Evolutionary conservation across 257 asterid species (phyloP).

Genomic region (Nicotiana tomentosiformis): DNA sequence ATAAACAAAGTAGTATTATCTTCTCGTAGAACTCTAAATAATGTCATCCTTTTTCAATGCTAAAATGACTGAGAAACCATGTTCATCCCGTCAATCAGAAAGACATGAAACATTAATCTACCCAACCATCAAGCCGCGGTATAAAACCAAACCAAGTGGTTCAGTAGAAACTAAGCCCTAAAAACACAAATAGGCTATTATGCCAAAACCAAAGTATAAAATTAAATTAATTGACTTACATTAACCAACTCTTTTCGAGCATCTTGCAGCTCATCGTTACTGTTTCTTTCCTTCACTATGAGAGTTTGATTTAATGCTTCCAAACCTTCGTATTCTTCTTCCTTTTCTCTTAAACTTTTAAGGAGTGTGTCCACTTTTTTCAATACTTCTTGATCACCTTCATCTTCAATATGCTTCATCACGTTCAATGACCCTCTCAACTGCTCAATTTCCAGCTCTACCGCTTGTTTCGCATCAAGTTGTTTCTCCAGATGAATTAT

Average conservation of each 20-base stretch:
- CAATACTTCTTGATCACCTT: constrained; percentile 57
- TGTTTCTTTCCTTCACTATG: constrained; percentile 57
- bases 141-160: background rate
- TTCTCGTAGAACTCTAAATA: background rate
- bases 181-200: background rate
- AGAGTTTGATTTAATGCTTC: constrained; percentile 49
- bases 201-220: background rate
- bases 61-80: background rate
- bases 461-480: constrained; percentile 62
- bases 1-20: background rate
- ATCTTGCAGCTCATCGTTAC: constrained; percentile 77
- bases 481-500: constrained; percentile 54
- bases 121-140: background rate
- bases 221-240: constrained; percentile 31
- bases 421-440: constrained; percentile 55
- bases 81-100: background rate
- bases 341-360: constrained; percentile 60
- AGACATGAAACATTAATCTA: background rate
- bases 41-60: constrained; percentile 4
- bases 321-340: constrained; percentile 50
- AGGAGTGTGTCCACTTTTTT: constrained; percentile 44
- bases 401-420: constrained; percentile 57
- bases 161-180: background rate
- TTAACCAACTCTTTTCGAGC: constrained; percentile 83
- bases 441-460: constrained; percentile 64